A percentile compares a stretch with the other conserved stretches of the same genome.
These are phyloP conservation scores for Draba incana DNA, from an alignment of 345 rosid genomes.

Conservation along the genomic window DNA sequence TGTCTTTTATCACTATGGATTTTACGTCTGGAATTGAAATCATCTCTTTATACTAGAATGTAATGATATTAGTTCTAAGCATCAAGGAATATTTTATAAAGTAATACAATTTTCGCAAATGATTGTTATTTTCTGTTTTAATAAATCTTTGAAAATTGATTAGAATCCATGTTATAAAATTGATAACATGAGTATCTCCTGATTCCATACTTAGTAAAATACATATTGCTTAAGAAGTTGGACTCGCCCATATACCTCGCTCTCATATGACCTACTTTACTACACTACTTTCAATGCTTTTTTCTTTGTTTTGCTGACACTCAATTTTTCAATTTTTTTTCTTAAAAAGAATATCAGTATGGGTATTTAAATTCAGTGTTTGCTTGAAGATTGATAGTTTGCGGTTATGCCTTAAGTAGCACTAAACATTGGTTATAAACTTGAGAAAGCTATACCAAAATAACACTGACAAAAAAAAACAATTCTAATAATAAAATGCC, in stretches of 20 bases:
- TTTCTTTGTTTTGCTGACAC: too few species aligned
- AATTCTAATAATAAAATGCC: neutral
- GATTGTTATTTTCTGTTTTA: neutral
- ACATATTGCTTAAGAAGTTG: constrained; percentile 28
- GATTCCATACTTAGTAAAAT: constrained; percentile 16
- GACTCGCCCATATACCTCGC: constrained; percentile 26
- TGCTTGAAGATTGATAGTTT: neutral
- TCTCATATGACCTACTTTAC: constrained; percentile 35
- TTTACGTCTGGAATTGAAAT: too few species aligned
- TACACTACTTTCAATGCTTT: neutral
- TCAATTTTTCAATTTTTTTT: neutral
- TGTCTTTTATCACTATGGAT: neutral
- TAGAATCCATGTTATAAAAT: neutral
- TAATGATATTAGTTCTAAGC: neutral
- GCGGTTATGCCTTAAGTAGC: neutral
- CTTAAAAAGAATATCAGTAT: neutral
- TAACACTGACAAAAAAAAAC: neutral
- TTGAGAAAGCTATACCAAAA: neutral
- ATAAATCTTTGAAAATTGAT: neutral
- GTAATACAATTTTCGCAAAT: neutral
- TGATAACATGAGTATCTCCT: constrained; percentile 1
- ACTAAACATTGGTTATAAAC: neutral
- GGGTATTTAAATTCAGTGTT: neutral
- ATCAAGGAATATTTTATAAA: neutral
- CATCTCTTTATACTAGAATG: neutral